Percentiles rank a stretch among this genome's conserved stretches.
These are phyloP conservation scores for Fomitopsis serialis DNA, from an alignment of 768 basidiomycete species.

Conservation along the genomic window DNA sequence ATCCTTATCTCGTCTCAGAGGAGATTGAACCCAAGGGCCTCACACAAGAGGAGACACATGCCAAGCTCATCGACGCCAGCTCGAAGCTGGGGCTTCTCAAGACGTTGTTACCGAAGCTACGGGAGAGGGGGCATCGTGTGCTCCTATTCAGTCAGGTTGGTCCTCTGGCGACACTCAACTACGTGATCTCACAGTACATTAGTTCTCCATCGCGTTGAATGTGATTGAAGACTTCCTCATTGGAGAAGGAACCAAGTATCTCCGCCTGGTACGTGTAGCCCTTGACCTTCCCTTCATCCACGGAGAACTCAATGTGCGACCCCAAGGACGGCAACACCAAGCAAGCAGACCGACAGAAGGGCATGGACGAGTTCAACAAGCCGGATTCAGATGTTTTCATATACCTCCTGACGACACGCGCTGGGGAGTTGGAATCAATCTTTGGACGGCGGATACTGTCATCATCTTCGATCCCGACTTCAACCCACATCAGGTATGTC, in stretches of 20 bases:
- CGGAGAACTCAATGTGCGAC: too few relatives aligned
- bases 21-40: slow-evolving; percentile 74
- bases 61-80: slow-evolving; percentile 76
- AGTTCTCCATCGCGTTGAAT: slow-evolving; percentile 88
- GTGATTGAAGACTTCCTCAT: slow-evolving; percentile 83
- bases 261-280: slow-evolving; percentile 57
- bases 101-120: slow-evolving; percentile 74
- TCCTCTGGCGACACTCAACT: not conserved
- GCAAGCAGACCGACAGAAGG: slow-evolving; percentile 80
- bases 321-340: slow-evolving; percentile 85
- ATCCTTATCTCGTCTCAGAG: slow-evolving; percentile 80
- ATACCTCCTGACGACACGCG: slow-evolving; percentile 87
- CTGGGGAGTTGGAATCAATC: slow-evolving; percentile 94
- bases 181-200: not conserved
- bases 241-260: slow-evolving; percentile 76
- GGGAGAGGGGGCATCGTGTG: slow-evolving; percentile 81
- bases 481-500: slow-evolving; percentile 86
- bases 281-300: slow-evolving; percentile 5
- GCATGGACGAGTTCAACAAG: slow-evolving; percentile 93
- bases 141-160: slow-evolving; percentile 87
- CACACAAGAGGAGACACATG: slow-evolving; percentile 55
- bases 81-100: slow-evolving; percentile 82
- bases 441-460: slow-evolving; percentile 87
- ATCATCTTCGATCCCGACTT: slow-evolving; percentile 95
- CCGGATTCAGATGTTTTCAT: slow-evolving; percentile 85